A percentile compares a stretch with the other conserved stretches of the same genome.
These are phyloP conservation scores for Phaeophleospora eucalypticola DNA, from an alignment of 2,329 filamentous ascomycete species.

Conservation along the genomic window DNA sequence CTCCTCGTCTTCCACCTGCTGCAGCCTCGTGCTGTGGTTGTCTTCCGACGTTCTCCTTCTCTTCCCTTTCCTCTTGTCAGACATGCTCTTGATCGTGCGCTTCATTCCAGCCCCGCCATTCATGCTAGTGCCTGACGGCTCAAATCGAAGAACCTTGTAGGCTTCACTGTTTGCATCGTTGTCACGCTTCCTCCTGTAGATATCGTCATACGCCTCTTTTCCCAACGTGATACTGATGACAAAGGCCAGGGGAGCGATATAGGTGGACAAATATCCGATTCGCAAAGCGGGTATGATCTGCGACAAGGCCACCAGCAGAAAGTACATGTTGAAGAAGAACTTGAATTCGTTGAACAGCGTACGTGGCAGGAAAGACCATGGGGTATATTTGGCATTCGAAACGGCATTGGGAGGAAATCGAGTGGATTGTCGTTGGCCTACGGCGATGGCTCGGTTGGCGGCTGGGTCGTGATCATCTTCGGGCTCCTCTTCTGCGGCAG, in stretches of 20 bases:
- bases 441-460: slow-evolving; percentile 68
- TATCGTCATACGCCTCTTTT: slow-evolving; percentile 94
- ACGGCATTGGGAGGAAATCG: slow-evolving; percentile 86
- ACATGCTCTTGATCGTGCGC: slow-evolving; percentile 29
- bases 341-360: slow-evolving; percentile 99
- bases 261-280: slow-evolving; percentile 92
- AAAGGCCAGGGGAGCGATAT: slow-evolving; percentile 86
- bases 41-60: slow-evolving; percentile 32
- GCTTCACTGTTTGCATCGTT: slow-evolving; percentile 91
- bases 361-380: slow-evolving; percentile 86
- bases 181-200: slow-evolving; percentile 78
- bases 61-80: slow-evolving; percentile 32
- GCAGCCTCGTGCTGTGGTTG: slow-evolving; percentile 44
- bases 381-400: slow-evolving; percentile 96
- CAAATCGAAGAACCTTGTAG: slow-evolving; percentile 73
- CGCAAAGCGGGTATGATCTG: slow-evolving; percentile 85
- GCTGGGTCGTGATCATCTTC: slow-evolving; percentile 54
- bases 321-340: slow-evolving; percentile 99
- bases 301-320: slow-evolving; percentile 88
- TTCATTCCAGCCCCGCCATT: slow-evolving; percentile 26
- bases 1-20: slow-evolving; percentile 67
- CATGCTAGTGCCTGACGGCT: slow-evolving; percentile 45
- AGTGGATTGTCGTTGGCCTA: slow-evolving; percentile 68
- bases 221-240: slow-evolving; percentile 88
- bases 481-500: slow-evolving; percentile 33